Evolutionary conservation across 768 basidiomycete genomes (phyloP).

Genomic region (Holtermanniella nyarrowii): DNA sequence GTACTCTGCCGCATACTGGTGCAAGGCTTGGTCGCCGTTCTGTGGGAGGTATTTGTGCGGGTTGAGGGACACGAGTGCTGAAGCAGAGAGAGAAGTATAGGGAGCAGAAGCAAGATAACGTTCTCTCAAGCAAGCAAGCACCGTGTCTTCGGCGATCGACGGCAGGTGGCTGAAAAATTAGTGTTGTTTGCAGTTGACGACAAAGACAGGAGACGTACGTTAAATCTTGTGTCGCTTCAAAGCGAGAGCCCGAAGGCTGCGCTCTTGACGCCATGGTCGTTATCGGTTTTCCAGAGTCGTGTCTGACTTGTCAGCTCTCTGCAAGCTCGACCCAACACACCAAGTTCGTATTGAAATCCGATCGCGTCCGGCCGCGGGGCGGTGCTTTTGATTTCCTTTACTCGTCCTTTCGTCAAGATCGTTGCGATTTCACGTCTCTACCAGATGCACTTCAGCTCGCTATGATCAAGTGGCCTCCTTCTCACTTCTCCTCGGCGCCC

Average conservation of each 20-base stretch:
- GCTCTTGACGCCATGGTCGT: background rate
- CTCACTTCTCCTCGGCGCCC: background rate
- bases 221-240: constrained; percentile 24
- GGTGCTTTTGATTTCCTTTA: too few species aligned
- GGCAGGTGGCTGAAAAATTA: constrained; percentile 14
- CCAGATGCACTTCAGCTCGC: background rate
- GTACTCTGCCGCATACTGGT: constrained; percentile 79
- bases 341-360: background rate
- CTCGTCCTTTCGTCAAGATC: too few species aligned
- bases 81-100: constrained; percentile 43
- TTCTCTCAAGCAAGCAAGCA: constrained; percentile 38
- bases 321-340: background rate
- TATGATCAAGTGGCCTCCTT: background rate
- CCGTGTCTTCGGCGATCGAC: constrained; percentile 36
- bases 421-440: too few species aligned
- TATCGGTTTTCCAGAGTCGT: background rate
- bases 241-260: constrained; percentile 4
- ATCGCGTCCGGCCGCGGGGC: too few species aligned
- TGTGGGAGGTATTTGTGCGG: constrained; percentile 80
- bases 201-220: constrained; percentile 12
- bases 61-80: constrained; percentile 73
- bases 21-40: constrained; percentile 71
- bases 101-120: constrained; percentile 37
- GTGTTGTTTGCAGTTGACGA: background rate
- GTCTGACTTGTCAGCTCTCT: background rate